phyloP scores from a whole-genome alignment of 2,329 filamentous ascomycete genomes.

The Apiospora pterosperma region DNA sequence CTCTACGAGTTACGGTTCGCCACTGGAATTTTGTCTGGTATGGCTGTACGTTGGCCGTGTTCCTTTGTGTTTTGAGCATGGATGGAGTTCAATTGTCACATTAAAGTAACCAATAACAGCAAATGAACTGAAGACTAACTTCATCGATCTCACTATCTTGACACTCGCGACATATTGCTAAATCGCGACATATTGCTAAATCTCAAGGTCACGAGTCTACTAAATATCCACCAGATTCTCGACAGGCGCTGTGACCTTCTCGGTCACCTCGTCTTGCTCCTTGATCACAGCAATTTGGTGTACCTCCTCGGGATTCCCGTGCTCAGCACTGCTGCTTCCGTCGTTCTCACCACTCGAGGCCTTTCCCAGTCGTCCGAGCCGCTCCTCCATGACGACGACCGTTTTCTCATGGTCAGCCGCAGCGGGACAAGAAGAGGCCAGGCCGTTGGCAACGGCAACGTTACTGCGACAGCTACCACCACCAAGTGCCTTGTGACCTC shows the following conservation, averaged over 20 bases:
- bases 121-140: neutral
- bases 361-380: neutral
- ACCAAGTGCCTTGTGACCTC: neutral
- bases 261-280: neutral
- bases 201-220: neutral
- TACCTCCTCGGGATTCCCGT: neutral
- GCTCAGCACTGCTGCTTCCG: neutral
- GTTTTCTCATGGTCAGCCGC: neutral
- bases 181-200: neutral
- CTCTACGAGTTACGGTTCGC: conserved; percentile 11
- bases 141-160: neutral
- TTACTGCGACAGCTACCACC: neutral
- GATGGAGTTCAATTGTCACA: conserved; percentile 10
- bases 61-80: conserved; percentile 11
- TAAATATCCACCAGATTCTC: neutral
- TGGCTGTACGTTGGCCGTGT: conserved; percentile 11
- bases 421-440: neutral
- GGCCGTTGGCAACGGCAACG: neutral
- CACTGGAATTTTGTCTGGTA: conserved; percentile 9
- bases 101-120: conserved; percentile 3
- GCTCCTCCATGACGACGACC: neutral
- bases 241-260: neutral
- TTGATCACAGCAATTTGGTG: neutral
- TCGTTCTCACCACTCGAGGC: neutral
- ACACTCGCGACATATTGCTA: neutral